phyloP scores from a whole-genome alignment of 208 protist genomes.

The Balamuthia mandrillaris region DNA sequence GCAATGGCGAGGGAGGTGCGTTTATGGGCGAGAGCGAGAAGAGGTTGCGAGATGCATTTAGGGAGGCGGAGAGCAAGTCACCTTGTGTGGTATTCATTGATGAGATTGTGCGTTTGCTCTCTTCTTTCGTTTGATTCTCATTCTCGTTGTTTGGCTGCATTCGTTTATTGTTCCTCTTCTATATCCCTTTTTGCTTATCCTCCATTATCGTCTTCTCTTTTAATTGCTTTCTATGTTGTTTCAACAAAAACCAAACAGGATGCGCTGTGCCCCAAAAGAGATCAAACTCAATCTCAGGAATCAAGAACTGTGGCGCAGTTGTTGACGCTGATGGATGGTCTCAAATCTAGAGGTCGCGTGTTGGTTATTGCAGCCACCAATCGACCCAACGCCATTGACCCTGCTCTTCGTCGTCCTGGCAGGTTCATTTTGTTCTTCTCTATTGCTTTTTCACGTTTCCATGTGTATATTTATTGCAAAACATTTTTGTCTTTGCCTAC shows the following conservation, averaged over 20 bases:
- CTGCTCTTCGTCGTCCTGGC: constrained; percentile 59
- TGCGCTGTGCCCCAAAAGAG: constrained; percentile 38
- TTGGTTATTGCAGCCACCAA: constrained; percentile 66
- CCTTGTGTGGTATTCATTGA: constrained; percentile 51
- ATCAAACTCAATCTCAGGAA: not conserved
- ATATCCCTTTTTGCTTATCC: not conserved
- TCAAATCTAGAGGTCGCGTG: not conserved
- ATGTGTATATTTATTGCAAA: not conserved
- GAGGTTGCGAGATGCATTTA: constrained; percentile 35
- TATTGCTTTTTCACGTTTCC: not conserved
- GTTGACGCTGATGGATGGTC: constrained; percentile 46
- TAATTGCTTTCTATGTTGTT: too few relatives aligned
- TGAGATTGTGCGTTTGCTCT: constrained; percentile 32
- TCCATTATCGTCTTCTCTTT: not conserved
- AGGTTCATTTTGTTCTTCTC: not conserved
- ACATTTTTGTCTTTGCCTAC: not conserved
- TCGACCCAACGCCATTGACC: constrained; percentile 53
- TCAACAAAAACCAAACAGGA: too few relatives aligned
- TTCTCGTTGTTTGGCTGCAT: not conserved
- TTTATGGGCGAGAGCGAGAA: not conserved
- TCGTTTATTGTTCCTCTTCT: too few relatives aligned
- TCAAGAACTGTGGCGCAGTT: constrained; percentile 56
- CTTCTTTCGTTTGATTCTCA: not conserved
- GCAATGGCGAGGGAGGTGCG: not conserved
- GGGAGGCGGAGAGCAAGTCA: not conserved